phyloP scores from a whole-genome alignment of 2,329 filamentous ascomycete genomes.

The Fusarium sp. region DNA sequence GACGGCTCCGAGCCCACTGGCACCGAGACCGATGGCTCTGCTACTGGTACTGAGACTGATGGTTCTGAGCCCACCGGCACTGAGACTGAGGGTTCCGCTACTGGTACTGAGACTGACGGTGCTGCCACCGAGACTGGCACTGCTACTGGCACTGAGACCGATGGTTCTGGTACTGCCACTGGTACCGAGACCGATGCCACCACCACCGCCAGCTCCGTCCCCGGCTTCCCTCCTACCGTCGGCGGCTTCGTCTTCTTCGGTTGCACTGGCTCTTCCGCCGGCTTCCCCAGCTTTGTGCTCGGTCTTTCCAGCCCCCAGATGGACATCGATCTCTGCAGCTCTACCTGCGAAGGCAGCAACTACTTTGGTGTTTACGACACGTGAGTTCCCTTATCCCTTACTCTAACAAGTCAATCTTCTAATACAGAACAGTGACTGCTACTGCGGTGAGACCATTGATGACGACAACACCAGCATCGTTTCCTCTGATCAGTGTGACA shows the following conservation, averaged over 20 bases:
- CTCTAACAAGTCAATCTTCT: neutral
- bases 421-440: conserved; percentile 28
- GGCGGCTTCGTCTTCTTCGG: conserved; percentile 42
- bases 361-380: conserved; percentile 44
- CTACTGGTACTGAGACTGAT: neutral
- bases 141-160: conserved; percentile 36
- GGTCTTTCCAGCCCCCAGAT: conserved; percentile 21
- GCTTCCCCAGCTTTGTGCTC: conserved; percentile 42
- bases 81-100: conserved; percentile 23
- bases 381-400: conserved; percentile 21
- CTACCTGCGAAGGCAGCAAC: conserved; percentile 33
- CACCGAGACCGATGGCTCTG: neutral
- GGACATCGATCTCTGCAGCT: conserved; percentile 43
- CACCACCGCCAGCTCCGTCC: conserved; percentile 35
- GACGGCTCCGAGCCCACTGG: neutral
- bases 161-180: neutral
- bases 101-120: conserved; percentile 34
- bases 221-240: conserved; percentile 31
- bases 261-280: conserved; percentile 37
- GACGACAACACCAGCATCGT: conserved; percentile 15
- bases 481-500: conserved; percentile 18
- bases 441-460: conserved; percentile 38
- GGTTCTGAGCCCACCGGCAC: neutral
- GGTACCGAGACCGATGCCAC: neutral
- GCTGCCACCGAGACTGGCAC: conserved; percentile 16